Evolutionary conservation across 495 filamentous ascomycete genomes (phyloP).

Genomic region (Xylaria longipes): DNA sequence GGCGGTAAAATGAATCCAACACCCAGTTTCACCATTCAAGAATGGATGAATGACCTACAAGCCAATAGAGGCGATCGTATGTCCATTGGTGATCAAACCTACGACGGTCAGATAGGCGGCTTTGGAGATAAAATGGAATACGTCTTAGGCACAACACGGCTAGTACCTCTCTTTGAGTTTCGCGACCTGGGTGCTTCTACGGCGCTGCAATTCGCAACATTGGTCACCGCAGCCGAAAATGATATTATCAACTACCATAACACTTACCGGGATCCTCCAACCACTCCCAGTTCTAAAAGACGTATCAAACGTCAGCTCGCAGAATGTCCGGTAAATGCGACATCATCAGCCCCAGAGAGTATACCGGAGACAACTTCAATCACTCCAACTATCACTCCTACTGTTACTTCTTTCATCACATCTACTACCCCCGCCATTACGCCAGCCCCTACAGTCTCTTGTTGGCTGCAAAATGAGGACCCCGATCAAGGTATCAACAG

Average conservation of each 20-base stretch:
- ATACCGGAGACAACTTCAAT: not conserved
- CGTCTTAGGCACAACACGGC: not conserved
- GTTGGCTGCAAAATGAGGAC: not conserved
- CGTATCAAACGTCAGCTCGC: not conserved
- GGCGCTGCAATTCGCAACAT: not conserved
- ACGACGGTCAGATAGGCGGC: not conserved
- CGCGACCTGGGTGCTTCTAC: not conserved
- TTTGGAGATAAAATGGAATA: not conserved
- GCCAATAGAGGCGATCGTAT: not conserved
- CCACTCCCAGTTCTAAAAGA: no score
- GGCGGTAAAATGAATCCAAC: not conserved
- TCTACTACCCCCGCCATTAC: not conserved
- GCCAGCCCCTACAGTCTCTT: not conserved
- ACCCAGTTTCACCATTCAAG: not conserved
- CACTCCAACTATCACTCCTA: not conserved
- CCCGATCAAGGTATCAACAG: not conserved
- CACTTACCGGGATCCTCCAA: not conserved
- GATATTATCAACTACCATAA: not conserved
- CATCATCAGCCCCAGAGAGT: not conserved
- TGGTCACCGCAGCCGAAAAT: not conserved
- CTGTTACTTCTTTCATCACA: not conserved
- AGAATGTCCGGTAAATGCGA: not conserved
- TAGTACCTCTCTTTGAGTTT: not conserved
- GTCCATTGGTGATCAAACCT: not conserved
- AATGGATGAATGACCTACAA: not conserved